A percentile compares a stretch with the other conserved stretches of the same genome.
These are phyloP conservation scores for Acanthamoeba castellanii DNA, from an alignment of 208 protist genomes.

Conservation along the genomic window DNA sequence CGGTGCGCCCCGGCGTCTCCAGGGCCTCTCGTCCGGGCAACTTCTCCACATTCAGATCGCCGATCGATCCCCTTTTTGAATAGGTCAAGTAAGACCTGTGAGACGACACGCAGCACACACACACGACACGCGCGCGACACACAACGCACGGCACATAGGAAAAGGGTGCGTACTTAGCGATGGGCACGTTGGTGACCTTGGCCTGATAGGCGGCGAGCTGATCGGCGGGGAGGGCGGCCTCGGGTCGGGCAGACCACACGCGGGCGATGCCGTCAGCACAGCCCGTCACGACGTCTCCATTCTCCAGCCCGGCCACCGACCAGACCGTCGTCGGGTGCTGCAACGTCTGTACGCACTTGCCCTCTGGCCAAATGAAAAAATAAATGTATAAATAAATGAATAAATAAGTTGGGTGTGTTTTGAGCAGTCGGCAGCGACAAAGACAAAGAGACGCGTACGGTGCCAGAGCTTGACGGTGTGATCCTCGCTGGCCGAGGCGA, in stretches of 20 bases:
- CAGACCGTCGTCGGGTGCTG: conserved; percentile 92
- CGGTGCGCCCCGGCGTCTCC: conserved; percentile 66
- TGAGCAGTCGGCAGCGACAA: neutral
- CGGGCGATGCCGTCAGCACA: conserved; percentile 92
- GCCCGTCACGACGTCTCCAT: conserved; percentile 90
- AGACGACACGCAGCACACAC: neutral
- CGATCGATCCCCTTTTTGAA: conserved; percentile 73
- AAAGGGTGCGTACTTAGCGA: neutral
- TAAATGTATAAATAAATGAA: neutral
- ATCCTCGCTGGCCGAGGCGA: conserved; percentile 93
- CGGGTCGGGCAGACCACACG: conserved; percentile 91
- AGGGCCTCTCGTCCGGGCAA: conserved; percentile 70
- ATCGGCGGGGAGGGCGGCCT: conserved; percentile 63
- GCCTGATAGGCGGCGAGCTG: conserved; percentile 73
- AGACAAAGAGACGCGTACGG: neutral
- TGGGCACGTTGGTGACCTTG: neutral
- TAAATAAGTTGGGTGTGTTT: neutral
- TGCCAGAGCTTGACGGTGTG: conserved; percentile 91
- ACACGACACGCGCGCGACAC: neutral
- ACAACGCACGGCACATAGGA: neutral
- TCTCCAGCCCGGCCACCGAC: conserved; percentile 87
- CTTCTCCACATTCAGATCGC: conserved; percentile 78
- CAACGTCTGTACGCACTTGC: conserved; percentile 88
- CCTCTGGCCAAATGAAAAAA: neutral
- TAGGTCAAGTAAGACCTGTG: neutral